Base-by-base conservation (phyloP, 805 yeast species). In the Monosporozyma aerobia region DNA sequence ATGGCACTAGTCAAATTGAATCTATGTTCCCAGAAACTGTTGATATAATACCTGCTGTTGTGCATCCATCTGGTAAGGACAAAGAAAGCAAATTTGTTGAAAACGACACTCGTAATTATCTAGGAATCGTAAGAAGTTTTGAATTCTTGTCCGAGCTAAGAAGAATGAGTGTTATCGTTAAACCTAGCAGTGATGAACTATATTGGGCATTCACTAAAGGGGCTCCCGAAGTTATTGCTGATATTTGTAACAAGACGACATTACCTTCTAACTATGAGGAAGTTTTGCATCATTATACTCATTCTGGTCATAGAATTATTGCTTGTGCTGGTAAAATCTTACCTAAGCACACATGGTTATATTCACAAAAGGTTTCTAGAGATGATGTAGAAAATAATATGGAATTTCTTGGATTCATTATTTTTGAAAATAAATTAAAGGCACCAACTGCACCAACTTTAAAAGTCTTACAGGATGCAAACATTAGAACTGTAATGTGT, bases 211-310 rank as follows among this genome's bases (percentile, higher is more conserved):
- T 80, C 64, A 89, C 94, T 11, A 94, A 94, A 64, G 99, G 99
- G 48, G 99, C 99, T 0, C 99, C 99, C 0, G 99, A 94, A 65
- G 87, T 90, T 10, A 87, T 94, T 77, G 73, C 78, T 32, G 83
- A 81, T 16, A 80, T 94, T 32, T 94, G 99, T 69, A 71, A 73
- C 14, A 80, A 84, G 1, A 80, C 77, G 19, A 73, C 90, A 0
- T 69, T 94, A 48, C 99, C 99, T 0, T 63, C 68, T 1, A 79
- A 90, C 61, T 94, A 79, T 64, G 83, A 85, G 25, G 85, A 85
- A 35, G 65, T 86, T 23, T 73, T 94, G 37, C 85, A 89, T 61
- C 77, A 83, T 53, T 94, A 94, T 65, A 94, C 99, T 0, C 98
- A 90, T 65, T 80, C 82, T 48, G 99, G 99, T 0, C 89, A 83